Evolutionary conservation across 495 filamentous ascomycete genomes (phyloP).

Genomic region (Hyaloscypha bicolor): DNA sequence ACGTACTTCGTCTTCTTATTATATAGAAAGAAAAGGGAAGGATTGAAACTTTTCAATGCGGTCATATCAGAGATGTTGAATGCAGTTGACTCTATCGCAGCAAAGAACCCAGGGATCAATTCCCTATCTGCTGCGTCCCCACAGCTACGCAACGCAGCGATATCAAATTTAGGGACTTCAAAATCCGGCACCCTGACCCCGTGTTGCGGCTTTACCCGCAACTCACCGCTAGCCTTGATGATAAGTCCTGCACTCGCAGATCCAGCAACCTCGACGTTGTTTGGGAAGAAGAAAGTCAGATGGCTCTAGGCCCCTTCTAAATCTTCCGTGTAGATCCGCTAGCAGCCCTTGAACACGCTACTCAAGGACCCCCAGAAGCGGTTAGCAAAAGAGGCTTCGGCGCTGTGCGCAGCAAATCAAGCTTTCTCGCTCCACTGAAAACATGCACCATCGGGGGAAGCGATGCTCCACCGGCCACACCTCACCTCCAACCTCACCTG

Average conservation of each 20-base stretch:
- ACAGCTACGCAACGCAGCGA: not conserved
- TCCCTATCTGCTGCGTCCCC: not conserved
- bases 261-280: not conserved
- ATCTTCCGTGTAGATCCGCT: not conserved
- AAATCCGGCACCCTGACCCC: too few species aligned
- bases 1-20: not conserved
- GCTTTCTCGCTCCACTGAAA: not conserved
- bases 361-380: not conserved
- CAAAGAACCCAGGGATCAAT: too few species aligned
- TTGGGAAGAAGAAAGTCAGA: not conserved
- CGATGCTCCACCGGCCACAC: not conserved
- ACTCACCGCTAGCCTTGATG: not conserved
- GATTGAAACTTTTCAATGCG: not conserved
- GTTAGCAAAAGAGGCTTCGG: not conserved
- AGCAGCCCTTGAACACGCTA: not conserved
- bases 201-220: too few species aligned
- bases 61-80: not conserved
- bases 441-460: too few species aligned
- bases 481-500: too few species aligned
- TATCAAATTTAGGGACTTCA: not conserved
- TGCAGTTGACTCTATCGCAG: too few species aligned
- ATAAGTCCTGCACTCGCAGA: not conserved
- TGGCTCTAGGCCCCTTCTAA: not conserved
- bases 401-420: not conserved
- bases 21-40: not conserved